Base-by-base conservation (phyloP, 2,329 filamentous ascomycete genomes). In the Zasmidium citrigriseum region DNA sequence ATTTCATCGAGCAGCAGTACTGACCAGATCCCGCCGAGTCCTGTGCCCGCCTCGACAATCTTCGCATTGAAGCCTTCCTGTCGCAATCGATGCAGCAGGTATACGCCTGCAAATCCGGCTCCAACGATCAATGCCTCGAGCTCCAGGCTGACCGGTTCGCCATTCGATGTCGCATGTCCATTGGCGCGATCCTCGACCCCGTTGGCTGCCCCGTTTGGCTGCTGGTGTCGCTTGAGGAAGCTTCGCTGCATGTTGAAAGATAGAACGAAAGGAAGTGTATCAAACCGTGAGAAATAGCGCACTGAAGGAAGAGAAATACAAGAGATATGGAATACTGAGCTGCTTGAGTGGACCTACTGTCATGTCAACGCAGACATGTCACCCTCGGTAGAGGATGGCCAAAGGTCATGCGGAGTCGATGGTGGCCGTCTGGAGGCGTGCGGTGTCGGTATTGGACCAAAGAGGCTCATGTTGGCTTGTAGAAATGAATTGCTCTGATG, bases 21-120 rank as follows among this genome's bases (percentile, higher is more conserved):
- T 73, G 34, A 73, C 65, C 21, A 73, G 61, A 47, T 69, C 67
- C 50, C 50, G 4, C 59, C 65, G 14, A 58, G 59, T 3, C 67
- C 70, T 1, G 67, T 44, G 16, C 50, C 64, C 55, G 63, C 61
- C 3, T 68, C 64, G 24, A 73, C 50, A 12, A 65, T 4, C 70
- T 70, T n/a, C 67, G 60, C 48, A 67, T 63, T 72, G 66, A 2
- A 70, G 54, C 22, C 62, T 55, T 52, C 50, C 20, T 52, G 50
- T 12, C 50, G 27, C 9, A 45, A 12, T 22, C 50, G 14, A 25
- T 52, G 50, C 12, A 52, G 21, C 20, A 24, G 34, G 25, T 61
- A 65, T 7, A 60, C 59, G 24, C 58, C 63, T 48, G 58, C 57
- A 29, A 65, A 65, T 9, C 63, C 63, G 7, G 38, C 63, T n/a